Evolutionary conservation across 2,329 filamentous ascomycete species (phyloP).

Genomic region (Didymella exigua): DNA sequence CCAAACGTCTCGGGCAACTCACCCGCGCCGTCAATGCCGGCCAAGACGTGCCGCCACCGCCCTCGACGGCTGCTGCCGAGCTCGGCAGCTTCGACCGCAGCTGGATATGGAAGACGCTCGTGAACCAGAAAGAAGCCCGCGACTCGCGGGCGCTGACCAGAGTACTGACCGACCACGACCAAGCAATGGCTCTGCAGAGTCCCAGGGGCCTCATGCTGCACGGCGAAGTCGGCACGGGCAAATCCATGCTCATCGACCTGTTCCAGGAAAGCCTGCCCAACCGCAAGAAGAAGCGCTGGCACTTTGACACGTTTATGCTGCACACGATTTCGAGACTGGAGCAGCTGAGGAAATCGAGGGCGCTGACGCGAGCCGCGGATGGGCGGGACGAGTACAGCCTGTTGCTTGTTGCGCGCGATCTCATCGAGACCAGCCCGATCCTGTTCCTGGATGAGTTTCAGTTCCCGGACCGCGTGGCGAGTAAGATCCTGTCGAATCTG

Average conservation of each 20-base stretch:
- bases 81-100: slow-evolving; percentile 35
- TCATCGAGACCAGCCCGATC: slow-evolving; percentile 75
- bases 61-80: slow-evolving; percentile 16
- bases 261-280: slow-evolving; percentile 80
- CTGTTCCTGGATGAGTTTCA: slow-evolving; percentile 85
- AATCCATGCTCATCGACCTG: slow-evolving; percentile 83
- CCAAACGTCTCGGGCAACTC: slow-evolving; percentile 66
- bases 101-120: slow-evolving; percentile 62
- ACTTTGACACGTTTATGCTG: slow-evolving; percentile 87
- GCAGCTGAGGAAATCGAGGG: slow-evolving; percentile 58
- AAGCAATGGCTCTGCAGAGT: slow-evolving; percentile 72
- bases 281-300: slow-evolving; percentile 74
- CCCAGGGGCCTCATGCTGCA: slow-evolving; percentile 78
- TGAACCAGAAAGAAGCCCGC: slow-evolving; percentile 60
- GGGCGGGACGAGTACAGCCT: slow-evolving; percentile 67
- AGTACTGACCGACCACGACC: slow-evolving; percentile 72
- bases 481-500: slow-evolving; percentile 78
- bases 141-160: slow-evolving; percentile 67
- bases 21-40: slow-evolving; percentile 50
- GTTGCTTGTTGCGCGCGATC: slow-evolving; percentile 74
- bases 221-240: slow-evolving; percentile 82
- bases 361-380: slow-evolving; percentile 20
- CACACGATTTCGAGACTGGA: slow-evolving; percentile 76
- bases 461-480: slow-evolving; percentile 76
- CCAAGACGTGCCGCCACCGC: slow-evolving; percentile 44